A percentile compares a stretch with the other conserved stretches of the same genome.
These are phyloP conservation scores for Lepidopterella palustris DNA, from an alignment of 495 filamentous ascomycete species.

Conservation along the genomic window DNA sequence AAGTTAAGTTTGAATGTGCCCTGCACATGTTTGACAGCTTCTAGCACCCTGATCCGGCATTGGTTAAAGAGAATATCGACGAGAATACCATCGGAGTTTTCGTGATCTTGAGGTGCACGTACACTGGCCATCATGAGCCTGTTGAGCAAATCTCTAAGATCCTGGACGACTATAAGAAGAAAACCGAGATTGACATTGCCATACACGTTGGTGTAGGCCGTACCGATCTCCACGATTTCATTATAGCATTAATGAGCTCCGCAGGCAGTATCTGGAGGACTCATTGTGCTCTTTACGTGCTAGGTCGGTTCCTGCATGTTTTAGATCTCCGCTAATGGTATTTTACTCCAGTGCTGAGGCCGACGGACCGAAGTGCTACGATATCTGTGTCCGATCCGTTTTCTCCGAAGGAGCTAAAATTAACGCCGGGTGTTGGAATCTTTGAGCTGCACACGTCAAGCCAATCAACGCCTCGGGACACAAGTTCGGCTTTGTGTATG, in stretches of 20 bases:
- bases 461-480: conserved; percentile 71
- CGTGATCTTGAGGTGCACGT: conserved; percentile 66
- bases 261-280: conserved; percentile 65
- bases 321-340: too few species aligned
- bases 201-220: conserved; percentile 77
- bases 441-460: conserved; percentile 64
- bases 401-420: not conserved
- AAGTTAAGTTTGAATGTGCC: too few species aligned
- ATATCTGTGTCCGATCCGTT: conserved; percentile 22
- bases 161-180: conserved; percentile 57
- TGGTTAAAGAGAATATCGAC: conserved; percentile 61
- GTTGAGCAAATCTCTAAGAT: conserved; percentile 61
- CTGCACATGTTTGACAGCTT: too few species aligned
- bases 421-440: conserved; percentile 35
- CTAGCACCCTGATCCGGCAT: conserved; percentile 57
- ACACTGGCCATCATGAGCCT: conserved; percentile 72
- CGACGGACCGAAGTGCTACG: conserved; percentile 52
- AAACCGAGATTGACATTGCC: conserved; percentile 60
- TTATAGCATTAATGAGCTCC: too few species aligned
- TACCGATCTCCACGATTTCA: too few species aligned
- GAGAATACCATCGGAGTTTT: conserved; percentile 78
- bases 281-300: conserved; percentile 67
- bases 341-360: conserved; percentile 55
- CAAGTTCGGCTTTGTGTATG: conserved; percentile 68
- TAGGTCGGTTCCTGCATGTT: too few species aligned